A percentile compares a stretch with the other conserved stretches of the same genome.
Evolutionary conservation across 306 rosid species (phyloP).

Genomic region (Morella rubra): DNA sequence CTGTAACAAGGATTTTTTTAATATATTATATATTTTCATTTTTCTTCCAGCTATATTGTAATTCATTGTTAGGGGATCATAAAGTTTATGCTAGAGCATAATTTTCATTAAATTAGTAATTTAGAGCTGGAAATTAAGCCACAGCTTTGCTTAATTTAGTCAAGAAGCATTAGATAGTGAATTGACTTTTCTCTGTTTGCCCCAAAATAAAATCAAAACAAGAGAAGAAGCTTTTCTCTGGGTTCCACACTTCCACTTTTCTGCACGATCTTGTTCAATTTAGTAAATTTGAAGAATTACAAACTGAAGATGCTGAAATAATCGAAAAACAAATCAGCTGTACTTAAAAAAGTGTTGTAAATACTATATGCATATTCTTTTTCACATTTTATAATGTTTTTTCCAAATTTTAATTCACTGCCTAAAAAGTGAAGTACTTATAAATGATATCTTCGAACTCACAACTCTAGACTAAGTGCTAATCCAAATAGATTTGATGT

Average conservation of each 20-base stretch:
- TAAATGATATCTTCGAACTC: too few species aligned
- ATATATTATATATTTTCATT: too few species aligned
- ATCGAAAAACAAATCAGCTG: background rate
- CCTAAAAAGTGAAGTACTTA: too few species aligned
- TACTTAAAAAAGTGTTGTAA: too few species aligned
- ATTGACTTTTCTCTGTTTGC: slow-evolving; percentile 17
- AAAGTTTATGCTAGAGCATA: background rate
- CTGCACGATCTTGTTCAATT: background rate
- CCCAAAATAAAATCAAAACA: too few species aligned
- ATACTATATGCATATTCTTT: too few species aligned
- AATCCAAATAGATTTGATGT: too few species aligned
- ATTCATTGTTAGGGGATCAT: background rate
- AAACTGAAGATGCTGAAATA: background rate
- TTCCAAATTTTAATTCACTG: too few species aligned
- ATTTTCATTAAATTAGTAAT: background rate
- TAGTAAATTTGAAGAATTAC: background rate
- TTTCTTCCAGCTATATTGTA: background rate
- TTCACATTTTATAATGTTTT: too few species aligned
- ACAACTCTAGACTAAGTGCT: too few species aligned
- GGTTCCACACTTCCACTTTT: background rate
- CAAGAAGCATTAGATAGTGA: background rate
- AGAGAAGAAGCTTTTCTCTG: background rate
- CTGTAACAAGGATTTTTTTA: background rate
- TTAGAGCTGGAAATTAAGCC: slow-evolving; percentile 7
- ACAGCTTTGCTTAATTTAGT: background rate